Percentiles rank a stretch among this genome's conserved stretches.
phyloP scores from a whole-genome alignment of 257 asterid species.

The Solanum microdontum region DNA sequence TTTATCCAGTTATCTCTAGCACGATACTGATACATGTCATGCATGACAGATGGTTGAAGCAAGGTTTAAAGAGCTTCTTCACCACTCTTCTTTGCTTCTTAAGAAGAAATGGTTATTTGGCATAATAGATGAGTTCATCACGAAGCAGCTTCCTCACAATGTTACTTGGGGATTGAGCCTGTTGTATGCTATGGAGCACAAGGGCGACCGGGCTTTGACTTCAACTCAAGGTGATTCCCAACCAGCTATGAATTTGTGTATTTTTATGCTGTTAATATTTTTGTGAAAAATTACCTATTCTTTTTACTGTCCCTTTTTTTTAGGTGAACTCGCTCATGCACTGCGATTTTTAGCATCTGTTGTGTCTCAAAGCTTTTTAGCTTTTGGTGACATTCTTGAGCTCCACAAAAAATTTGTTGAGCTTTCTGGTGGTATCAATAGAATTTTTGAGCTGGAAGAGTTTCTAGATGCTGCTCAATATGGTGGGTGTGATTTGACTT shows the following conservation, averaged over 20 bases:
- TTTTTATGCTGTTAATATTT: neutral
- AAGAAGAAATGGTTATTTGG: constrained; percentile 94
- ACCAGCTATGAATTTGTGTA: neutral
- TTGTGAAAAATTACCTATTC: neutral
- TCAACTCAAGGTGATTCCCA: constrained; percentile 83
- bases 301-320: constrained; percentile 3
- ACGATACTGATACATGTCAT: neutral
- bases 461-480: constrained; percentile 78
- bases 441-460: constrained; percentile 90
- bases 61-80: constrained; percentile 62
- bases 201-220: constrained; percentile 85
- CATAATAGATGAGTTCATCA: constrained; percentile 79
- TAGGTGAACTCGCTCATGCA: constrained; percentile 98
- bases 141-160: constrained; percentile 97
- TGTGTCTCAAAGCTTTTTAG: constrained; percentile 97
- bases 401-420: constrained; percentile 79
- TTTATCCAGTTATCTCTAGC: neutral
- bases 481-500: constrained; percentile 33
- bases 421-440: constrained; percentile 95
- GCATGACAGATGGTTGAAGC: constrained; percentile 78
- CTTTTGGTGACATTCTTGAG: constrained; percentile 99
- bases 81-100: constrained; percentile 71
- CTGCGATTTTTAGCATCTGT: constrained; percentile 94
- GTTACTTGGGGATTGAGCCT: constrained; percentile 98
- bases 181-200: constrained; percentile 92